phyloP scores from a whole-genome alignment of 2,329 filamentous ascomycete species.

The Ophiocordyceps sinensis region DNA sequence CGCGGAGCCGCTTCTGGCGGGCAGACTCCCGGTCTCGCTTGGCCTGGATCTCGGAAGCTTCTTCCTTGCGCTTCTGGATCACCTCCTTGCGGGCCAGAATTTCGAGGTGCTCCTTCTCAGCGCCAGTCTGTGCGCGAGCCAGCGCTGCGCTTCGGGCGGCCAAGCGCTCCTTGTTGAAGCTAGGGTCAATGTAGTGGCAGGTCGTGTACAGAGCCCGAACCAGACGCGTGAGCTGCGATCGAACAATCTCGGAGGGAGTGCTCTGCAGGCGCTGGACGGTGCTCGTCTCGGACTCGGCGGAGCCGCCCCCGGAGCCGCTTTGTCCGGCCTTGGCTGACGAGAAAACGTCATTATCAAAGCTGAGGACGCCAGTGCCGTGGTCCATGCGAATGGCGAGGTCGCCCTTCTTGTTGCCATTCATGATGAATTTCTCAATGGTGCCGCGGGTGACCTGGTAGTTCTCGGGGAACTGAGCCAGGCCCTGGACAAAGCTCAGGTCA shows the following conservation, averaged over 20 bases:
- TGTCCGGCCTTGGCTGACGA: slow-evolving; percentile 89
- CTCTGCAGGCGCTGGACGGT: slow-evolving; percentile 92
- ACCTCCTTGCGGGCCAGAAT: slow-evolving; percentile 74
- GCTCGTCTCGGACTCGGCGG: slow-evolving; percentile 70
- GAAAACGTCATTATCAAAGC: slow-evolving; percentile 97
- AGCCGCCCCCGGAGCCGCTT: slow-evolving; percentile 69
- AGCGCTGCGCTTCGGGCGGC: slow-evolving; percentile 70
- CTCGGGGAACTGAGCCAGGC: slow-evolving; percentile 88
- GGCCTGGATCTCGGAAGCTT: slow-evolving; percentile 76
- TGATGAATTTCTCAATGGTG: slow-evolving; percentile 99
- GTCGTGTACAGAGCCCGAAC: slow-evolving; percentile 85
- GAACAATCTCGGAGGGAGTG: slow-evolving; percentile 94
- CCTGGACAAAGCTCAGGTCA: slow-evolving; percentile 82
- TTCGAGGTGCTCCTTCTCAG: slow-evolving; percentile 82
- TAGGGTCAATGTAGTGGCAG: slow-evolving; percentile 88
- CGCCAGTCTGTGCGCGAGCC: slow-evolving; percentile 68
- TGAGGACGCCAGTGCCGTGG: slow-evolving; percentile 86
- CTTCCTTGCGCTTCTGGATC: slow-evolving; percentile 95
- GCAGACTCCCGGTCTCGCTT: slow-evolving; percentile 88
- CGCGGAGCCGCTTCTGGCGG: slow-evolving; percentile 69
- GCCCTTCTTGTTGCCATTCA: slow-evolving; percentile 99
- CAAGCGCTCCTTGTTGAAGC: slow-evolving; percentile 68
- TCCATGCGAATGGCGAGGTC: slow-evolving; percentile 93
- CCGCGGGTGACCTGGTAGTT: slow-evolving; percentile 83
- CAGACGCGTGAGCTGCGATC: slow-evolving; percentile 82